Base-by-base conservation (phyloP, 1,284 basidiomycete species). In the Somion occarium region DNA sequence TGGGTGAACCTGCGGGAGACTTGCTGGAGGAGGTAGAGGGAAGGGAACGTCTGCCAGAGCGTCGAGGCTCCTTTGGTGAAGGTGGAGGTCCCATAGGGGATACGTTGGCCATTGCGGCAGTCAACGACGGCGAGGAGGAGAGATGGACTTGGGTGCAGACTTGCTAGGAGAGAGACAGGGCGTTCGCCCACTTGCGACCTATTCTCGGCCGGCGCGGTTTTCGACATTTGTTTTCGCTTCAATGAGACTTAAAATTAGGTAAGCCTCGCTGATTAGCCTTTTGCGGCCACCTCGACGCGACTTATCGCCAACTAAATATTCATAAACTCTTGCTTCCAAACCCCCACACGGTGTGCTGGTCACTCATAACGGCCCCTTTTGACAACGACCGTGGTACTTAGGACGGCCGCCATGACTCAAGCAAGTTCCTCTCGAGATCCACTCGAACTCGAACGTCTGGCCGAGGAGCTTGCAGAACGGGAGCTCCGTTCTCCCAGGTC, bases 1-100 rank as follows among this genome's bases (percentile, higher is more conserved):
- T 66, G 61, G 76, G 68, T n/a, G 86, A 88, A 67, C 86, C 64
- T 42, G 57, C 83, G 60, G 86, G 85, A 37, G 88, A 88, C 68
- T 87, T 86, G 64, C 78, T 82, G 27, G 82, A 77, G 11, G 84
- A 85, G 25, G 74, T 71, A 46, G 84, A 83, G 52, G 80, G 82
- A 15, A 73, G 78, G 56, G 84, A 83, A 49, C 85, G 85, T 58
- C 86, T 74, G 38, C 83, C 83, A 57, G 87, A 88, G 57, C 87
- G 83, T 59, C 87, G 76, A 49, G 84, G 83, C 69, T 88, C 86
- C 61, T 83, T 74, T 23, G 84, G 85, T 53, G 85, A 85, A 48
- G 82, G 75, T n/a, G 84, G 84, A 22, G 85, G 85, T 51, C 83
- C 84, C 86, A 88, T 88, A 41, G 63, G 59, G 39, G 64, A 62